Base-by-base conservation (phyloP, 208 protist genomes). In the Acanthamoeba divionensis region DNA sequence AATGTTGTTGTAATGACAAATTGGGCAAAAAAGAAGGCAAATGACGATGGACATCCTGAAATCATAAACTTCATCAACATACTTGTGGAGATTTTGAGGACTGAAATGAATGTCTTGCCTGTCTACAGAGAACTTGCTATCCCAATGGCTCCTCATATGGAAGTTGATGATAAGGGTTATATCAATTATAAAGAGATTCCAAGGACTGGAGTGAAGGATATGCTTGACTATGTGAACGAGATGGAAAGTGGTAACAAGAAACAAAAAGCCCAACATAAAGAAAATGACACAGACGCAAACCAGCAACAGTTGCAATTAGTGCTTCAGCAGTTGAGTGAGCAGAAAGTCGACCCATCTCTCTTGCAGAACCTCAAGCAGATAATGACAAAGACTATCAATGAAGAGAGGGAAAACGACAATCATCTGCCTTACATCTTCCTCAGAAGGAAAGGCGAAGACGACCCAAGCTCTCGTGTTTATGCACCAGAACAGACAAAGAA, bases 141-240 rank as follows among this genome's bases (percentile, higher is more conserved):
- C 31, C 90, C 85, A 38, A 92, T 71, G 41, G 88, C 67, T 24
- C 93, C 93, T 52, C 36, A 38, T 21, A 62, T 91, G 7, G 31
- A 62, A 45, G 69, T 94, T 41, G 82, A 54, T 36, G 45, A 24
- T 21, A 75, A 92, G 44, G 93, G 93, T 47, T 33, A 36, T 48
- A 93, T 94, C 62, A 38, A 54, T 29, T 94, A 94, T 77, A 44
- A 73, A 7, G 93, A 94, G 77, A 71, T 93, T 54, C 89, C 91
- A 8, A 71, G 93, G 29, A 31, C 60, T 4, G 90, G 89, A 52
- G 85, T 93, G 0, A 54, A 41, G 18, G 86, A 85, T n/a, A 55
- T 87, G 65, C 67, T 18, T 18, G 75, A 91, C 24, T 94, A 94
- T 62, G 91, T 91, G 18, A 29, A 47, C 26, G 91, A 92, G 90